phyloP scores from a whole-genome alignment of 2,329 filamentous ascomycete genomes.

The Neonectria sp. region DNA sequence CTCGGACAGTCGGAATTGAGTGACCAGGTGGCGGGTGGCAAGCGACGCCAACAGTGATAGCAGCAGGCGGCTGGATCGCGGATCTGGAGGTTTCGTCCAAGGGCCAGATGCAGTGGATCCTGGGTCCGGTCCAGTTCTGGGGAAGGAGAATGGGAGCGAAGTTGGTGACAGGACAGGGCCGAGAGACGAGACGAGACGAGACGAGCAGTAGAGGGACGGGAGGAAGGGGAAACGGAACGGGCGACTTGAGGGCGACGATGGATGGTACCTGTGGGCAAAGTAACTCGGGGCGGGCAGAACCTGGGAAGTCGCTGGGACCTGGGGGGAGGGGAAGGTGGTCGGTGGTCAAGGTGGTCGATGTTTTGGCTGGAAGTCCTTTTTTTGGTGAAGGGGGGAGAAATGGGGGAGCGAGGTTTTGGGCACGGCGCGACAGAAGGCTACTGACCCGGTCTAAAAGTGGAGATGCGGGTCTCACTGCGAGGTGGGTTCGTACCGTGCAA shows the following conservation, averaged over 20 bases:
- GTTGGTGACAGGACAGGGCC: slow-evolving; percentile 29
- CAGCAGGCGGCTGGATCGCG: slow-evolving; percentile 22
- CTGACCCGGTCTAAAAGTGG: slow-evolving; percentile 38
- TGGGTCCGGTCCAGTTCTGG: slow-evolving; percentile 39
- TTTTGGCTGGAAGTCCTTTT: slow-evolving; percentile 56
- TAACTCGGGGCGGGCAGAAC: slow-evolving; percentile 54
- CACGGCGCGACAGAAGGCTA: slow-evolving; percentile 48
- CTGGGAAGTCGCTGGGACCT: slow-evolving; percentile 51
- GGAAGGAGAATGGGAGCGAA: slow-evolving; percentile 37
- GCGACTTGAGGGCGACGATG: slow-evolving; percentile 46
- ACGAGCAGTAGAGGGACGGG: slow-evolving; percentile 34
- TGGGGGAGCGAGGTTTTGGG: slow-evolving; percentile 49
- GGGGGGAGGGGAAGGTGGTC: slow-evolving; percentile 46
- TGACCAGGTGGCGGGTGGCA: slow-evolving; percentile 10
- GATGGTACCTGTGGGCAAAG: slow-evolving; percentile 59
- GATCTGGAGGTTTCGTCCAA: slow-evolving; percentile 26
- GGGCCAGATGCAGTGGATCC: slow-evolving; percentile 45
- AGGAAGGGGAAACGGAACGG: slow-evolving; percentile 39
- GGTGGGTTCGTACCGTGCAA: not conserved
- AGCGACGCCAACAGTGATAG: slow-evolving; percentile 19
- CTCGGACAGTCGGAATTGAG: slow-evolving; percentile 18
- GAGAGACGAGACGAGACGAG: slow-evolving; percentile 19
- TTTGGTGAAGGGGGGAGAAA: slow-evolving; percentile 52
- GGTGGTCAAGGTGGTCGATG: slow-evolving; percentile 49
- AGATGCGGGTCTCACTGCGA: not conserved